Conservation (phyloP, 2,329 filamentous ascomycete species). For the Coleophoma cylindrospora region DNA sequence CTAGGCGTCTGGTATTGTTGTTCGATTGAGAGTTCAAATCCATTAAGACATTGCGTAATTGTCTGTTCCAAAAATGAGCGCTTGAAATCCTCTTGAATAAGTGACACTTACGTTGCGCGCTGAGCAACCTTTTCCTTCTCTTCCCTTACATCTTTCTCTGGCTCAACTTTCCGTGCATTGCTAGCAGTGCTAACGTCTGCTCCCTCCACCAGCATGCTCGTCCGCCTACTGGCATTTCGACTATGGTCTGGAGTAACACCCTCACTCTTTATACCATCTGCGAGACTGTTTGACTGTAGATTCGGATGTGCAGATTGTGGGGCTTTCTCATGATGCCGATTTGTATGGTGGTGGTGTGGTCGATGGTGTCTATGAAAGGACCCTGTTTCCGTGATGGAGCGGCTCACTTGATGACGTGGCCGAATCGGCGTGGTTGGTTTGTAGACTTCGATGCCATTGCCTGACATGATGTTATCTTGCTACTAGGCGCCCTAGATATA, state of each 20-base stretch:
- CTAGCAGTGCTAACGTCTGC: constrained; percentile 2
- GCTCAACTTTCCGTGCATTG: constrained; percentile 17
- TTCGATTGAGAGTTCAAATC: constrained; percentile 56
- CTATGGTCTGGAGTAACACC: constrained; percentile 38
- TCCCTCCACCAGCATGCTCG: constrained; percentile 30
- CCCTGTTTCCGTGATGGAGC: constrained; percentile 34
- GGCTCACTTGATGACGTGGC: constrained; percentile 46
- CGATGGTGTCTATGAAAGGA: constrained; percentile 9
- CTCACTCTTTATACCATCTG: constrained; percentile 27
- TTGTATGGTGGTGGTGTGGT: constrained; percentile 31
- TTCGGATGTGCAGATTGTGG: constrained; percentile 7
- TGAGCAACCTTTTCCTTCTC: constrained; percentile 36
- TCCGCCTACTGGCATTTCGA: constrained; percentile 37
- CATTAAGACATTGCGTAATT: constrained; percentile 44
- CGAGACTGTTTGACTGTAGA: constrained; percentile 2
- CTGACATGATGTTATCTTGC: constrained; percentile 24
- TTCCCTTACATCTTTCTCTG: constrained; percentile 34
- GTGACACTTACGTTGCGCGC: constrained; percentile 34
- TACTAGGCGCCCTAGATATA: not conserved
- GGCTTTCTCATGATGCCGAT: constrained; percentile 28
- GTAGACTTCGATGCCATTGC: constrained; percentile 25
- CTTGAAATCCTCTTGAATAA: not conserved
- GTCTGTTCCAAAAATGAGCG: constrained; percentile 30
- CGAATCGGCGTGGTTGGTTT: constrained; percentile 29
- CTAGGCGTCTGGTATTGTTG: constrained; percentile 58